phyloP scores from a whole-genome alignment of 768 basidiomycete species.

The Tricholoma saponaceum region DNA sequence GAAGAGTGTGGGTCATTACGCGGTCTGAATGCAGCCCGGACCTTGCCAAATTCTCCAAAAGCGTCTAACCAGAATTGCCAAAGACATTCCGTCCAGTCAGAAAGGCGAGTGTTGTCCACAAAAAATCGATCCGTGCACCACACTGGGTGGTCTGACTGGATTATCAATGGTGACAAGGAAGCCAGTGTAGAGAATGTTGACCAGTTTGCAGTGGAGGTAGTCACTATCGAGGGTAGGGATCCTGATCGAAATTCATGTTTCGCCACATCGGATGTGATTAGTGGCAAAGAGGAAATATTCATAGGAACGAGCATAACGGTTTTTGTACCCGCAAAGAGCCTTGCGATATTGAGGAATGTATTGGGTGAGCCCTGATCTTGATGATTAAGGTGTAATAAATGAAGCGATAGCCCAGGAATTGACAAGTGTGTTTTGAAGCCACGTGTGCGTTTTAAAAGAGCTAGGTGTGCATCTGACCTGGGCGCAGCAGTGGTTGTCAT shows the following conservation, averaged over 20 bases:
- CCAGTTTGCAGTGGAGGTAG: conserved; percentile 19
- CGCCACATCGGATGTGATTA: conserved; percentile 14
- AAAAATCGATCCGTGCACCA: conserved; percentile 66
- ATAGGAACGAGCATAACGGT: conserved; percentile 51
- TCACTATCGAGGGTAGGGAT: conserved; percentile 18
- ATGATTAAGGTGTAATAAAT: conserved; percentile 42
- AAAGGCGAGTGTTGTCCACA: conserved; percentile 35
- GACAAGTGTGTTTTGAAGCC: conserved; percentile 16
- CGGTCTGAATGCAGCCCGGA: conserved; percentile 17
- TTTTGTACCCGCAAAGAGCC: conserved; percentile 50
- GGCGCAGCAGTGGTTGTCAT: conserved; percentile 30
- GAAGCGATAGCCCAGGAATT: conserved; percentile 33
- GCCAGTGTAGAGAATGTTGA: conserved; percentile 32
- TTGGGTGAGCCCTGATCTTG: conserved; percentile 40
- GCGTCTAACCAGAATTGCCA: conserved; percentile 62
- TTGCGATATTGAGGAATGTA: conserved; percentile 56
- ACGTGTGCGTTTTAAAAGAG: conserved; percentile 24
- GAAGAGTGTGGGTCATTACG: no score
- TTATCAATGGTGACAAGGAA: conserved; percentile 41
- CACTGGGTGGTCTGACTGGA: conserved; percentile 38
- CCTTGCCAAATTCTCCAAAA: conserved; percentile 34
- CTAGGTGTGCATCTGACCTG: conserved; percentile 19
- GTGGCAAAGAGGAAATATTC: conserved; percentile 25
- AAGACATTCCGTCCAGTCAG: conserved; percentile 63
- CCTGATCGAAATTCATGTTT: conserved; percentile 3